Evolutionary conservation across 2,329 filamentous ascomycete genomes (phyloP).

Genomic region (Pezicula rhizophila): DNA sequence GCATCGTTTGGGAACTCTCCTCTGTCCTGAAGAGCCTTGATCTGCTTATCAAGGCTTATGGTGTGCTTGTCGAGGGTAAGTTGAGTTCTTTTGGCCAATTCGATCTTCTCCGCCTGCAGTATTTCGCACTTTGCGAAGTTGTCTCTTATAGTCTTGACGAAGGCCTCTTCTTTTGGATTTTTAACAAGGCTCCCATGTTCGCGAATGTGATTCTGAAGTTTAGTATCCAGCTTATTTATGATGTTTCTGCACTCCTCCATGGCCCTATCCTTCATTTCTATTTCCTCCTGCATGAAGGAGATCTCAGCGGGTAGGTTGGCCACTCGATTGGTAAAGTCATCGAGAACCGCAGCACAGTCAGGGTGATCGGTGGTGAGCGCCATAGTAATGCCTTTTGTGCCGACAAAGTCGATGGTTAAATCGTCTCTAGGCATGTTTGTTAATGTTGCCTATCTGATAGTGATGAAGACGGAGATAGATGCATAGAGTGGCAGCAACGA

Average conservation of each 20-base stretch:
- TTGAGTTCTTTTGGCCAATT: constrained; percentile 59
- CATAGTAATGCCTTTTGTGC: constrained; percentile 33
- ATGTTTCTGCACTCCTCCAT: constrained; percentile 63
- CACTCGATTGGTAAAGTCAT: constrained; percentile 70
- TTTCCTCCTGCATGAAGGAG: constrained; percentile 77
- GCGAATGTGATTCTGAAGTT: constrained; percentile 78
- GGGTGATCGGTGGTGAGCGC: constrained; percentile 56
- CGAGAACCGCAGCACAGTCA: constrained; percentile 64
- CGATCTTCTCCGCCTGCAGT: constrained; percentile 70
- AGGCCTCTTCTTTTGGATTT: constrained; percentile 69
- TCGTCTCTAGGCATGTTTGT: constrained; percentile 70
- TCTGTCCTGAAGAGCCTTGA: constrained; percentile 56
- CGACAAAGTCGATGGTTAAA: constrained; percentile 63
- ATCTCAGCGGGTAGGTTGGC: constrained; percentile 79
- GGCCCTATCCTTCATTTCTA: constrained; percentile 70
- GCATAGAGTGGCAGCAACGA: constrained; percentile 1
- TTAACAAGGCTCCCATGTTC: constrained; percentile 65
- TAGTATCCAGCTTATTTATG: constrained; percentile 66
- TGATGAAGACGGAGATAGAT: constrained; percentile 16
- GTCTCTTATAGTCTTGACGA: constrained; percentile 60
- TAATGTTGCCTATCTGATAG: constrained; percentile 35
- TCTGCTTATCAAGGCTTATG: constrained; percentile 55
- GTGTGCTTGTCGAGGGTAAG: constrained; percentile 56
- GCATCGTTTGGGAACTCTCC: constrained; percentile 44
- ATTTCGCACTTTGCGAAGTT: constrained; percentile 64